Evolutionary conservation across 352 stramenopile species (phyloP), one percentile per base, ranked within the genome.

Genomic region (Phytophthora syringae): DNA sequence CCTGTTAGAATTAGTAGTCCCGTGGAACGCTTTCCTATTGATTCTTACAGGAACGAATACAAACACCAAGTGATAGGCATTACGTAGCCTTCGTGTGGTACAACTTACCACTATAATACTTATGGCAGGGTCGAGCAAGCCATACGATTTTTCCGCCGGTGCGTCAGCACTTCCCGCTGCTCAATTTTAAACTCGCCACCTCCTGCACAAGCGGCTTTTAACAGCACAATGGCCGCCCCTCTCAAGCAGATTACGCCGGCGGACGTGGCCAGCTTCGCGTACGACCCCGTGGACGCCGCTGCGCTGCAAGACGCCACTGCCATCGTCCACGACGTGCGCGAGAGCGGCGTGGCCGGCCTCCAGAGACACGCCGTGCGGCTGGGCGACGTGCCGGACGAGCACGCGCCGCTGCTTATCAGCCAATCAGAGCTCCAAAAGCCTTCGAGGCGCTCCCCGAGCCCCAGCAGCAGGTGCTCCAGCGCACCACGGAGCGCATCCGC

Each of bases 401-500:
- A 79, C 48, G 55, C 77, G 44, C 57, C 80, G 10, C 49, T 94
- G 18, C 53, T 94, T 7, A 75, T 97, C 11, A 54, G 60, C 55
- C 74, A 77, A 28, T 72, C 74, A 2, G 74, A 94, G 47, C 85
- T 98, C 37, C 65, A 94, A 76, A 76, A 10, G 97, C 95, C 2
- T 98, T 92, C 73, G 82, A 97, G 2, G 48, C 60, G 32, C 77
- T 99, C 3, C 72, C 79, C 0, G 52, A 36, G 44, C 43, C 79
- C n/a, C 82, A 98, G 60, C 84, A 93, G 55, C 64, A 64, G 4
- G 82, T 97, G 32, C 77, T 99, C 10, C 60, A 88, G 54, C 95
- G 96, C 67, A 98, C 96, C 39, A 79, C 94, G 47, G 65, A 85
- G 52, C 87, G 97, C 37, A 93, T 99, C 55, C 81, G 90, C 44